Evolutionary conservation across 2,329 filamentous ascomycete species (phyloP), one percentile per base, ranked within the genome.

Genomic region (Arthrobotrys sphaeroides): DNA sequence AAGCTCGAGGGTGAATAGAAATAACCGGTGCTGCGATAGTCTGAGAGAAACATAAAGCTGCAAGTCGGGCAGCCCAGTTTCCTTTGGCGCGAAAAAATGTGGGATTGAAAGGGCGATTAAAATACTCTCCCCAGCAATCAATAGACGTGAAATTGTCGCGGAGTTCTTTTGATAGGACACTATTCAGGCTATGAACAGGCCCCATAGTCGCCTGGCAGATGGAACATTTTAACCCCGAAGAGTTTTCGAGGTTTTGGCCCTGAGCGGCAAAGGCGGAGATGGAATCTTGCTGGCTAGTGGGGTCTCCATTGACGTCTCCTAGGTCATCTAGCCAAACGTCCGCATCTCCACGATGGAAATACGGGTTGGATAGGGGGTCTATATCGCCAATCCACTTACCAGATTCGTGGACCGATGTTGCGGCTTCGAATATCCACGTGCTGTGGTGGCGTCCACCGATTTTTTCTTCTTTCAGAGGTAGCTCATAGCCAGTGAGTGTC

Each of bases 381-480:
- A 73, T 55, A 49, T 73, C 69, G 3, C 61, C 55, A 40, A 73
- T 18, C 69, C 61, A 73, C 6, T 73, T 55, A 2, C 69, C 69
- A 4, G 43, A 24, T 12, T 55, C 53, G 3, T 67, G 38, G 5
- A 73, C 55, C 10, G 69, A 73, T 9, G 66, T 49, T 20, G 60
- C 33, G 9, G 51, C 31, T 18, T 73, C 69, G 9, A 73, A 47
- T n/a, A 42, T 22, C 40, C 55, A 42, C 0, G 66, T 10, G 10
- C 38, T 43, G 10, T 62, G 42, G 16, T 73, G 53, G 22, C 53
- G 31, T n/a, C 16, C 16, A 12, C 69, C 69, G 16, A 22, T 61
- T 5, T 40, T 36, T 5, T 24, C 53, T 5, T 12, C 38, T 4
- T 61, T 13, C 7, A 67, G 13, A 20, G 69, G 61, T 33, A 53